Percentiles rank a stretch among this genome's conserved stretches.
These are phyloP conservation scores for Aspergillus haitiensis DNA, from an alignment of 495 filamentous ascomycete genomes.

Conservation along the genomic window DNA sequence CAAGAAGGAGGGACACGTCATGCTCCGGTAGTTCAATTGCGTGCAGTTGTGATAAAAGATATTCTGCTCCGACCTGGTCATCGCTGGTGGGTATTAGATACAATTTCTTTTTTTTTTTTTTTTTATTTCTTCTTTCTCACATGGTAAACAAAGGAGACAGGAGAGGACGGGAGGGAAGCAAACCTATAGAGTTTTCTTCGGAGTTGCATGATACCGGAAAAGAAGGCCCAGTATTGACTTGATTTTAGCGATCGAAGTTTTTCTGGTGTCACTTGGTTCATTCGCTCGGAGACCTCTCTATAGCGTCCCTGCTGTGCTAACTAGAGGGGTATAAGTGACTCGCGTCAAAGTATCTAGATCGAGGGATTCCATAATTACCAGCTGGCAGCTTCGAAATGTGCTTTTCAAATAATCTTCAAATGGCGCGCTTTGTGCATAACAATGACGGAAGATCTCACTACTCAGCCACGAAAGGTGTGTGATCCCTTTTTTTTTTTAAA, in stretches of 20 bases:
- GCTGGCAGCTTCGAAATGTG: slow-evolving; percentile 56
- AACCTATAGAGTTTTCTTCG: slow-evolving; percentile 67
- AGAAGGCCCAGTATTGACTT: slow-evolving; percentile 76
- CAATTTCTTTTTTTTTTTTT: background rate
- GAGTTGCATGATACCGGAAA: slow-evolving; percentile 70
- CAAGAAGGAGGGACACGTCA: slow-evolving; percentile 69
- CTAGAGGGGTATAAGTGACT: slow-evolving; percentile 36
- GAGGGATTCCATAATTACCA: slow-evolving; percentile 39
- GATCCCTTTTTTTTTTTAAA: slow-evolving; percentile 47
- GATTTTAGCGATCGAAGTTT: slow-evolving; percentile 72
- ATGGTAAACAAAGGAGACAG: background rate
- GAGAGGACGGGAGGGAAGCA: slow-evolving; percentile 8
- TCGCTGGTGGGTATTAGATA: slow-evolving; percentile 45
- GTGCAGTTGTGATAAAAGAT: slow-evolving; percentile 62
- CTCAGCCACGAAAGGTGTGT: slow-evolving; percentile 64
- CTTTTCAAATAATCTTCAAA: slow-evolving; percentile 77
- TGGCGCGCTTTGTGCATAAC: slow-evolving; percentile 61
- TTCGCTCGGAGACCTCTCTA: slow-evolving; percentile 62
- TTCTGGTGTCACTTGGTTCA: slow-evolving; percentile 67
- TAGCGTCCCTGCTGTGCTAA: slow-evolving; percentile 66
- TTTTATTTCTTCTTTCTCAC: background rate
- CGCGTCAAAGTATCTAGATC: background rate
- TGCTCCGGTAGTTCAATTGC: slow-evolving; percentile 58
- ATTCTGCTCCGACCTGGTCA: slow-evolving; percentile 65
- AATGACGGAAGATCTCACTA: slow-evolving; percentile 75